Evolutionary conservation across 176 grass and related monocot species (phyloP), one percentile per base, ranked within the genome.

Genomic region (Raddia guianensis): DNA sequence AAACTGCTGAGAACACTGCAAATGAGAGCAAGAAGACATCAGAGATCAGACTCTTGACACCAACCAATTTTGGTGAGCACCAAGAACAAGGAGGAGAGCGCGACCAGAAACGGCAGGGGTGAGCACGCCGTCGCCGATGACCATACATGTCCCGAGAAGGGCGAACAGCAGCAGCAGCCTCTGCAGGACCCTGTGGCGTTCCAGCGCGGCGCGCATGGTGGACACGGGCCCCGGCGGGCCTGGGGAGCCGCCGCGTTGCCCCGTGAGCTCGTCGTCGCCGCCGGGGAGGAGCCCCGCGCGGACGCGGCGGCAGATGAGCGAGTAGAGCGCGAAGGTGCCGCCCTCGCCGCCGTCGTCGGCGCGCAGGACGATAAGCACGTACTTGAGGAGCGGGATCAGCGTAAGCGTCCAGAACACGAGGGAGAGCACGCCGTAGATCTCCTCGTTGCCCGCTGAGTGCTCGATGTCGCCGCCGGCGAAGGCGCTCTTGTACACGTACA

Each of bases 401-500:
- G 96, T 99, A 70, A 99, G 88, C 70, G 96, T 95, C 96, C 96
- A 99, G 93, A 99, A 99, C 15, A 99, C 96, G 76, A 99, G 90
- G 64, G 96, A 99, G 62, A 95, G 86, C 27, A 90, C 96, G 6
- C 96, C 96, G 62, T 93, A 99, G 82, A 99, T 99, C 90, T 99
- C 96, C 63, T 99, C 96, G 73, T 95, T 99, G 63, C 86, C 87
- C 52, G 78, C 80, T 3, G 96, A 91, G 79, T 99, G 96, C 73
- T 90, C 77, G 75, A 99, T 95, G 79, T 93, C 96, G 54, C 82
- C 86, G n/a, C 90, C 92, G 19, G 96, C 86, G 71, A 99, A 99
- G 59, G 92, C 88, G 80, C 83, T 99, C 87, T 65, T 84, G 84
- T 84, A 99, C 57, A 99, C 96, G 66, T 99, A 99, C 3, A 99